Evolutionary conservation across 805 yeast genomes (phyloP), one percentile per base, ranked within the genome.

Genomic region (Schwanniomyces polymorphus): DNA sequence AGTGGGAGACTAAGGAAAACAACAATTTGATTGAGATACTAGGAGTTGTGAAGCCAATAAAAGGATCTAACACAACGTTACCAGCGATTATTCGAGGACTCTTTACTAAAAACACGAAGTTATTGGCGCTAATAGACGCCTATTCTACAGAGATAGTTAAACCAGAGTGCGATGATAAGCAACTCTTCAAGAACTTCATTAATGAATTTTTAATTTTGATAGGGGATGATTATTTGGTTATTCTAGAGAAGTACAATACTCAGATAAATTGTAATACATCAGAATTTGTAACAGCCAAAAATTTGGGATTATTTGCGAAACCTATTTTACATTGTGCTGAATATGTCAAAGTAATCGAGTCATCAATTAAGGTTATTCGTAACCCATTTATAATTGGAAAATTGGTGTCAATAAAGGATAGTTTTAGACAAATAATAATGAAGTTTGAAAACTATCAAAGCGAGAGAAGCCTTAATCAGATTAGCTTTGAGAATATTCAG

Each of bases 311-410:
- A 12, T 63, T 59, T 42, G 63, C 58, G 18, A 56, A 58, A 23
- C 76, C 77, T 5, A 48, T 72, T 12, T 48, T 60, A 38, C 68
- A 72, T 47, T 64, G 66, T 43, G 25, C 41, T 2, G 54, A 60
- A 47, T 71, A 71, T 50, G 45, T 64, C 5, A 47, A 52, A 1
- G 68, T 73, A 50, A 60, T 70, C 11, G 59, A 54, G 16, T 46
- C 52, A 9, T 54, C 68, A 1, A 18, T 52, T 25, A 25, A 38
- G 1, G 27, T 57, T 7, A 43, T 73, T 25, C 59, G 76, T 37
- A 73, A 73, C 46, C 78, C 78, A 10, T 73, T 71, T 42, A 58
- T 72, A 11, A 48, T 68, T 26, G 73, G 68, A 9, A 68, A 63
- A 47, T 56, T 73, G 42, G 29, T 42, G 8, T 47, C 39, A 6